Evolutionary conservation across 495 filamentous ascomycete genomes (phyloP), one percentile per base, ranked within the genome.

Genomic region (Neurospora discreta): DNA sequence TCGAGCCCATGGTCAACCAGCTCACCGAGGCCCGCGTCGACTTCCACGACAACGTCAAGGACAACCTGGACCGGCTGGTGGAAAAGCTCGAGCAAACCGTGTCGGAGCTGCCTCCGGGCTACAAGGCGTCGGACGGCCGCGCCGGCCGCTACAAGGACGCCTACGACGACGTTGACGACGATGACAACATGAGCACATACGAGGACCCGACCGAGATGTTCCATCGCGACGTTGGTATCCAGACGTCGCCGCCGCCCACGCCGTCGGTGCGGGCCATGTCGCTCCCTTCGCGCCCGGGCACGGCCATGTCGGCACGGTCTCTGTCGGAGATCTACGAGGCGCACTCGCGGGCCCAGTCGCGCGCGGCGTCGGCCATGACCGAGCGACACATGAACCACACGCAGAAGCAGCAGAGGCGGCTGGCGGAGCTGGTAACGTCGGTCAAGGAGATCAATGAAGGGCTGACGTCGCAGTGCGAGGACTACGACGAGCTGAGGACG

Each of bases 221-320:
- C 84, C 93, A 97, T 81, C 88, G 94, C 15, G 95, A 98, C 75
- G 85, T 93, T 58, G 93, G 90, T 33, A 93, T 93, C 1, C 95
- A 99, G 77, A 97, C 94, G 0, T 91, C 89, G 0, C 88, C 88
- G 0, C 84, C 86, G 11, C 74, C 79, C 42, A 76, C 70, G 69
- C 41, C 81, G 79, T 0, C 69, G 52, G 30, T 69, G n/a, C 44
- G 39, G 11, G 73, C 76, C 39, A 69, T 46, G 8, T 38, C 68
- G 16, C 44, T 43, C 68, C 15, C 30, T 18, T 70, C 52, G 10
- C 68, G 69, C 1, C 5, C 72, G 8, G 73, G 75, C 44, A 33
- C 77, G 3, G 73, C 81, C 39, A 76, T 77, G 38, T 75, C 78
- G 39, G 73, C 71, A 6, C 52, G 52, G 23, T 60, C 52, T 6